A percentile compares a stretch with the other conserved stretches of the same genome.
Evolutionary conservation across 305 asterid genomes (phyloP).

Genomic region (Fraxinus angustifolia): DNA sequence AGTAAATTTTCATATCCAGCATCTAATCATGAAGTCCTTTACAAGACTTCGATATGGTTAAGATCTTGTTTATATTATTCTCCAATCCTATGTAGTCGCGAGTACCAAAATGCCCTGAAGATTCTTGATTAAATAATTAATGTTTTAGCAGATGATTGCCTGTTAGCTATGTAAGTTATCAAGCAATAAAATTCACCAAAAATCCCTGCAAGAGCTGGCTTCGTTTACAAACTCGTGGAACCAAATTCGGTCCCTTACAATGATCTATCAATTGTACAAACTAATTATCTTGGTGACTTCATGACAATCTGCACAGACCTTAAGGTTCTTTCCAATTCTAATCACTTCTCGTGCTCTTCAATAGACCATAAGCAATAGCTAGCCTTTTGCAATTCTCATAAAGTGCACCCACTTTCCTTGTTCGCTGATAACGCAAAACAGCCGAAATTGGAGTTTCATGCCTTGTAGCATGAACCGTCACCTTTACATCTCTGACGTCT

Average conservation of each 20-base stretch:
- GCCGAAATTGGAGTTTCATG: slow-evolving; percentile 37
- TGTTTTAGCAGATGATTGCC: background rate
- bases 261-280: slow-evolving; percentile 19
- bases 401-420: slow-evolving; percentile 21
- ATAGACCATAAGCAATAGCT: slow-evolving; percentile 32
- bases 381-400: slow-evolving; percentile 38
- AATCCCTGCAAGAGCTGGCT: slow-evolving; percentile 26
- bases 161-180: background rate
- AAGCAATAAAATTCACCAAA: slow-evolving; percentile 5
- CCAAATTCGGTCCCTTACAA: slow-evolving; percentile 17
- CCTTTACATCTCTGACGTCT: slow-evolving; percentile 28
- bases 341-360: slow-evolving; percentile 27
- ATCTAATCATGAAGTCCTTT: background rate
- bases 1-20: background rate
- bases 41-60: background rate
- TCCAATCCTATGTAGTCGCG: background rate
- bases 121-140: background rate
- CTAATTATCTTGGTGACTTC: slow-evolving; percentile 28
- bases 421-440: slow-evolving; percentile 19
- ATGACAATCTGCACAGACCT: slow-evolving; percentile 29
- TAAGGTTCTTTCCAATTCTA: slow-evolving; percentile 28
- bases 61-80: background rate
- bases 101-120: background rate
- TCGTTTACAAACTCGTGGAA: slow-evolving; percentile 28
- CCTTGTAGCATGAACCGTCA: slow-evolving; percentile 38